Percentiles rank a stretch among this genome's conserved stretches.
phyloP scores from a whole-genome alignment of 805 yeast genomes.

The Saccharomycopsis selenospora region DNA sequence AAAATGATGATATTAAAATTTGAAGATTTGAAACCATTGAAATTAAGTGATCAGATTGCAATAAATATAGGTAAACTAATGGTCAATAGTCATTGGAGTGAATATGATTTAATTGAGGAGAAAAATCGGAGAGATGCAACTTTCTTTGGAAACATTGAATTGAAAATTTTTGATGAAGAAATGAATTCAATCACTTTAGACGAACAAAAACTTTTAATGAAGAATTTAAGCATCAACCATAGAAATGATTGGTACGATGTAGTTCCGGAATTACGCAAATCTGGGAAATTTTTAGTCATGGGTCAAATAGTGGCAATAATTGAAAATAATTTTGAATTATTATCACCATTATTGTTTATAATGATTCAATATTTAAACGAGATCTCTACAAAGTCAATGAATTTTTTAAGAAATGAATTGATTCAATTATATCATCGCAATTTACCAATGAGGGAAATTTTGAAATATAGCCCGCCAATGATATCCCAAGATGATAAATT shows the following conservation, averaged over 20 bases:
- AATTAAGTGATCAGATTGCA: not conserved
- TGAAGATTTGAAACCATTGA: not conserved
- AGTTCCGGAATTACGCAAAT: not conserved
- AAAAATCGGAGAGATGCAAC: not conserved
- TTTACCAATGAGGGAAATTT: not conserved
- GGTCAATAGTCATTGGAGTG: not conserved
- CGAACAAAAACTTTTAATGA: not conserved
- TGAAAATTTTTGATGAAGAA: conserved; percentile 11
- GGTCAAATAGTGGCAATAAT: conserved; percentile 14
- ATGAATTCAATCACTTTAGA: conserved; percentile 7
- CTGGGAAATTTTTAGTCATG: conserved; percentile 8
- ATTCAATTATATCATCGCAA: not conserved
- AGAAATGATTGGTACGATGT: not conserved
- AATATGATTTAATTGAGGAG: not conserved
- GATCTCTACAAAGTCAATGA: not conserved
- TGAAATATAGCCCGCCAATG: too few relatives aligned
- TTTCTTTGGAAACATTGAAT: not conserved
- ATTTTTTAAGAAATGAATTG: not conserved
- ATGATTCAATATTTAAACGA: conserved; percentile 7
- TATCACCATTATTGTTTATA: conserved; percentile 12
- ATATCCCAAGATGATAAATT: too few relatives aligned
- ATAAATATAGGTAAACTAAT: not conserved
- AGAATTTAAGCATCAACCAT: conserved; percentile 2
- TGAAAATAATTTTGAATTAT: not conserved
- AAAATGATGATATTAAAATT: conserved; percentile 3